phyloP scores from a whole-genome alignment of 345 rosid species.

The Brassica nigra region DNA sequence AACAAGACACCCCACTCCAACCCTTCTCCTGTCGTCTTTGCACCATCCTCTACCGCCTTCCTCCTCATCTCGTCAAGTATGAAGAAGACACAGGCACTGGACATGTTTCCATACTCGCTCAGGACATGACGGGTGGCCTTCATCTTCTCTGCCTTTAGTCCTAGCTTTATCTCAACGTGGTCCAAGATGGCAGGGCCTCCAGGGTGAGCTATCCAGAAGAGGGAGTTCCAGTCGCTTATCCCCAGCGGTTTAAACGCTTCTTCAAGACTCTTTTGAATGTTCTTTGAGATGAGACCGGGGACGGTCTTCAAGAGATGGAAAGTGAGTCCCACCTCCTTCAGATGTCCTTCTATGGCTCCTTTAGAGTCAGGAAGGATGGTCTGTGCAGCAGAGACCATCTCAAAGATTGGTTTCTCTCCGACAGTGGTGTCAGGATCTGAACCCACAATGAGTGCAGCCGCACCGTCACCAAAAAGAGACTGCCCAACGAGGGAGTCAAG shows the following conservation, averaged over 20 bases:
- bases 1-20: slow-evolving; percentile 85
- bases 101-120: slow-evolving; percentile 77
- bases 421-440: slow-evolving; percentile 47
- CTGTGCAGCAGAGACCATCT: background rate
- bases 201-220: slow-evolving; percentile 81
- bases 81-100: background rate
- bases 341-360: slow-evolving; percentile 7
- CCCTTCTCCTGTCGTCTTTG: slow-evolving; percentile 70
- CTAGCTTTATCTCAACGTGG: slow-evolving; percentile 57
- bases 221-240: slow-evolving; percentile 71
- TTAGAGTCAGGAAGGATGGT: background rate
- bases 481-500: slow-evolving; percentile 71
- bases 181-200: slow-evolving; percentile 73
- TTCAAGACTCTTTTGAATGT: slow-evolving; percentile 29
- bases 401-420: background rate
- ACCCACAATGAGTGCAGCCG: slow-evolving; percentile 67
- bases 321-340: background rate
- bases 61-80: slow-evolving; percentile 76
- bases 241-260: slow-evolving; percentile 74
- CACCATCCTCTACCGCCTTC: slow-evolving; percentile 55
- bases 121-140: slow-evolving; percentile 59
- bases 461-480: slow-evolving; percentile 69
- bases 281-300: background rate
- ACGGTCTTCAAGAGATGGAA: background rate
- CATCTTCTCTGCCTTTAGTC: slow-evolving; percentile 54